Percentiles rank a stretch among this genome's conserved stretches.
phyloP scores from a whole-genome alignment of 2,329 filamentous ascomycete genomes.

The Stagonosporopsis cucurbitacearum region DNA sequence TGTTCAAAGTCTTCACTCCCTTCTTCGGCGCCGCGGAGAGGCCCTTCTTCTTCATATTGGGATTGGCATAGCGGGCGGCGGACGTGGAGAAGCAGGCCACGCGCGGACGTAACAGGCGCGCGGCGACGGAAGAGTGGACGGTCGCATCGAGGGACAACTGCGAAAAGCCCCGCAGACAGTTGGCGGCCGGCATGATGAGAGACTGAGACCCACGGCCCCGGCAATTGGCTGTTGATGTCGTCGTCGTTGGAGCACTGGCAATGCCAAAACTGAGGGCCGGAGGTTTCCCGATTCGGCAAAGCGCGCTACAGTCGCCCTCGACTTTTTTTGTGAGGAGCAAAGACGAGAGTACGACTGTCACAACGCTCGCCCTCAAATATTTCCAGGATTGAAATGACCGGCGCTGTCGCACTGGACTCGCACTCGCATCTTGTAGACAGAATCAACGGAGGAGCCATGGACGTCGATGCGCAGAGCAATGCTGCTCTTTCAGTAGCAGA shows the following conservation, averaged over 20 bases:
- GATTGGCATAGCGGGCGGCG: constrained; percentile 34
- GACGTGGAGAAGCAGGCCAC: constrained; percentile 47
- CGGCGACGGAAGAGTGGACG: constrained; percentile 28
- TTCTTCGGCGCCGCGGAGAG: constrained; percentile 40
- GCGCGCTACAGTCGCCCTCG: constrained; percentile 27
- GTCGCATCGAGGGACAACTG: constrained; percentile 40
- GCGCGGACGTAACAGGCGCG: constrained; percentile 35
- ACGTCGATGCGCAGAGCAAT: constrained; percentile 31
- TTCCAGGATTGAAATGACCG: constrained; percentile 40
- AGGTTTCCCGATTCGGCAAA: constrained; percentile 16
- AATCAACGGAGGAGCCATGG: constrained; percentile 45
- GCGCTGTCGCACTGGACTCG: constrained; percentile 33
- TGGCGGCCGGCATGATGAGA: constrained; percentile 40
- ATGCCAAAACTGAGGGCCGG: constrained; percentile 32
- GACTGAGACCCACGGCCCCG: constrained; percentile 33
- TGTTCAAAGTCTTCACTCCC: constrained; percentile 49
- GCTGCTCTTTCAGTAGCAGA: constrained; percentile 42
- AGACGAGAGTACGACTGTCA: constrained; percentile 6
- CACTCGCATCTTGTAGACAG: constrained; percentile 37
- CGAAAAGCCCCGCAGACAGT: constrained; percentile 43
- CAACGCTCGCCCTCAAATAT: neutral
- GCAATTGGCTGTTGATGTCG: constrained; percentile 34
- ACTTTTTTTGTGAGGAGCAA: constrained; percentile 4
- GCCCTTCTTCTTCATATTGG: constrained; percentile 36
- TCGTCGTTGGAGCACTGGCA: constrained; percentile 20